These are phyloP conservation scores for Heritiera littoralis DNA, from an alignment of 345 rosid genomes.

Conservation along the genomic window DNA sequence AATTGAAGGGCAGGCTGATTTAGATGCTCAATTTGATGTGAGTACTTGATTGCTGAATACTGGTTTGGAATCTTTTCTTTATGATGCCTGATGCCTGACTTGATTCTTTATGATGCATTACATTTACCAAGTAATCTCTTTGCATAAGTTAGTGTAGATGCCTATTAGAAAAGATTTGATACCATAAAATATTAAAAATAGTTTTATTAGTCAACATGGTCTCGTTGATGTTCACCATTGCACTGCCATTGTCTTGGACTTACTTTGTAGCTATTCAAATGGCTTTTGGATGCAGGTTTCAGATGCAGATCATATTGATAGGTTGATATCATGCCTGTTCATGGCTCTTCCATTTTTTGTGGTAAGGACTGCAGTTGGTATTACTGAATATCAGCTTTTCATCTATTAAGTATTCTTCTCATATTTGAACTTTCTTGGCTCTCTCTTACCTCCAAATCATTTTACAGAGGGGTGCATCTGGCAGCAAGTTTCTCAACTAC, in stretches of 20 bases:
- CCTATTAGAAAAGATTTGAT: background rate
- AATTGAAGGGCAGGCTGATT: constrained; percentile 95
- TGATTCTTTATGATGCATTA: background rate
- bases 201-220: background rate
- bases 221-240: background rate
- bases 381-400: background rate
- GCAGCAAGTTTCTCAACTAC: constrained; percentile 87
- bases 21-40: constrained; percentile 87
- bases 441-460: constrained; percentile 10
- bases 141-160: background rate
- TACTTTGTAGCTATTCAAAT: background rate
- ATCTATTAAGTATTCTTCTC: constrained; percentile 12
- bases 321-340: constrained; percentile 91
- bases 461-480: constrained; percentile 86
- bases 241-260: background rate
- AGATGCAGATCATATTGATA: constrained; percentile 90
- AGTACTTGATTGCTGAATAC: constrained; percentile 28
- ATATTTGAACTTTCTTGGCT: constrained; percentile 3
- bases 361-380: constrained; percentile 43
- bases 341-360: constrained; percentile 93
- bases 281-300: constrained; percentile 60
- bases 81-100: background rate
- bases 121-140: background rate
- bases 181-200: constrained; percentile 5
- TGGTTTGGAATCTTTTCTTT: background rate